phyloP scores from a whole-genome alignment of 2,329 filamentous ascomycete genomes.

The Fusarium piperis region DNA sequence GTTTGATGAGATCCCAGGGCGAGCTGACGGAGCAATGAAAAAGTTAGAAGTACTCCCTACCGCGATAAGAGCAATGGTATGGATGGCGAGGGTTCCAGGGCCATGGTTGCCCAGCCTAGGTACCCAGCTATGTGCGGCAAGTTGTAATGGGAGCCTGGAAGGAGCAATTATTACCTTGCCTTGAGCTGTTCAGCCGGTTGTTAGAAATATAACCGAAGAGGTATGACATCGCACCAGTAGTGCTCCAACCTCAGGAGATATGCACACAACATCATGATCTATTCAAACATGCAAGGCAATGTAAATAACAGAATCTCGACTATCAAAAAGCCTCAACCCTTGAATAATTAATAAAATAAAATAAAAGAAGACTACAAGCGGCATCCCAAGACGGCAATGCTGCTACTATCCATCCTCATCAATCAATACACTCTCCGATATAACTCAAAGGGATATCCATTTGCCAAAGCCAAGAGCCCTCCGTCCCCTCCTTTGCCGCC shows the following conservation, averaged over 20 bases:
- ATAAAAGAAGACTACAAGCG: background rate
- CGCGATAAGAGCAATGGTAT: too few species aligned
- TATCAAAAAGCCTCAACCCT: constrained; percentile 1
- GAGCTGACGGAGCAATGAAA: too few species aligned
- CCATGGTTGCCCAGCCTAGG: too few species aligned
- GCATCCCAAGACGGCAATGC: constrained; percentile 3
- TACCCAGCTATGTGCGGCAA: too few species aligned
- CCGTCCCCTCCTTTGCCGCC: constrained; percentile 5
- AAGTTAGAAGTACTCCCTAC: too few species aligned
- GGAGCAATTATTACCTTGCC: background rate
- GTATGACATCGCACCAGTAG: background rate
- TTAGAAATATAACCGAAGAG: background rate
- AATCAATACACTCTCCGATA: constrained; percentile 30
- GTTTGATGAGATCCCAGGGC: too few species aligned
- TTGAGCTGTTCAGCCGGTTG: background rate
- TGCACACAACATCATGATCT: background rate
- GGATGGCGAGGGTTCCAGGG: too few species aligned
- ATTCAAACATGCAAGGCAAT: background rate
- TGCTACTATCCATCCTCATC: constrained; percentile 27
- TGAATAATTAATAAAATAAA: constrained; percentile 31
- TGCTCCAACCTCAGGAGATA: background rate
- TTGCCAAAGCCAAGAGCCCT: constrained; percentile 29
- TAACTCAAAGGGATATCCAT: constrained; percentile 42
- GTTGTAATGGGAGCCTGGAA: too few species aligned
- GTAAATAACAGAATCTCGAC: constrained; percentile 12